Conservation (phyloP, 148 eudicot genomes). For the Cornus florida region DNA sequence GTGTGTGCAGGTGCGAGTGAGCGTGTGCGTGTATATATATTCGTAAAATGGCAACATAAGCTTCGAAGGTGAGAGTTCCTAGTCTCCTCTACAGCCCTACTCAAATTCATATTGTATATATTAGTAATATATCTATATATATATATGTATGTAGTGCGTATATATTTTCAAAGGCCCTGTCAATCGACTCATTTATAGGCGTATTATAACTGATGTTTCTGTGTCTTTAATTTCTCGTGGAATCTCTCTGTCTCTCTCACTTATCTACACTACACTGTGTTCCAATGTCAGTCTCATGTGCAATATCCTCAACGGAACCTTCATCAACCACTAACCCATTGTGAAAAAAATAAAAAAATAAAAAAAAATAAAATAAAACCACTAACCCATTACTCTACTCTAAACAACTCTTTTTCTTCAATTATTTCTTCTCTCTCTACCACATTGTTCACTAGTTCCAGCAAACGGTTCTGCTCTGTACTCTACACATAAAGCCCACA, state of each 20-base stretch:
- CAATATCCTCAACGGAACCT: conserved; percentile 25
- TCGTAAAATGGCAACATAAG: too few relatives aligned
- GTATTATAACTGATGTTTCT: background rate
- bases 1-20: too few relatives aligned
- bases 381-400: conserved; percentile 22
- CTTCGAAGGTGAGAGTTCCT: too few relatives aligned
- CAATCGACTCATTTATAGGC: background rate
- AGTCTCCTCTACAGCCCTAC: too few relatives aligned
- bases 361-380: too few relatives aligned
- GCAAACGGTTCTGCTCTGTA: conserved; percentile 11
- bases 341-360: too few relatives aligned
- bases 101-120: too few relatives aligned
- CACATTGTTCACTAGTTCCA: conserved; percentile 1
- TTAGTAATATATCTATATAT: too few relatives aligned
- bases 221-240: conserved; percentile 1
- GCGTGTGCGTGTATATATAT: too few relatives aligned
- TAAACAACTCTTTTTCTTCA: conserved; percentile 4
- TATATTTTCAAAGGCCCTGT: background rate
- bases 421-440: conserved; percentile 27
- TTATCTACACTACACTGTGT: conserved; percentile 8
- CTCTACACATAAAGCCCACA: conserved; percentile 4
- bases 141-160: background rate
- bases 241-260: conserved; percentile 16
- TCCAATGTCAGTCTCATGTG: conserved; percentile 49
- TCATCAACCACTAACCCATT: conserved; percentile 22